Evolutionary conservation across 2,329 filamentous ascomycete species (phyloP).

Genomic region (Ceratocystiopsis brevicomis): DNA sequence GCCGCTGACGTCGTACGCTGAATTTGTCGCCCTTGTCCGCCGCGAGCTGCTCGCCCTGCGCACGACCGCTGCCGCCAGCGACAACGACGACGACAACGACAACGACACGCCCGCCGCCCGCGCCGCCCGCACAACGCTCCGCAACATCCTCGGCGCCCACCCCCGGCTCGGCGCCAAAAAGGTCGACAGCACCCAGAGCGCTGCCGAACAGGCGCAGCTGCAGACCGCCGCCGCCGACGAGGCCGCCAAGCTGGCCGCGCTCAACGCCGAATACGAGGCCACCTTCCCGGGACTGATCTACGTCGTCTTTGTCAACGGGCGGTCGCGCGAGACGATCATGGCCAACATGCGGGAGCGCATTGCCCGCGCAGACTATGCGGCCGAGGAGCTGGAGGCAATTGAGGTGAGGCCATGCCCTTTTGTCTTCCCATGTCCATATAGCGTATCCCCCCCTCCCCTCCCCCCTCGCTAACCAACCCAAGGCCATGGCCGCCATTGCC

Average conservation of each 20-base stretch:
- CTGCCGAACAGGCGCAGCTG: slow-evolving; percentile 65
- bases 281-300: slow-evolving; percentile 68
- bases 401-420: slow-evolving; percentile 33
- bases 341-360: slow-evolving; percentile 64
- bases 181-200: slow-evolving; percentile 63
- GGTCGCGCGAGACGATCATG: slow-evolving; percentile 57
- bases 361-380: slow-evolving; percentile 40
- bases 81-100: too few species aligned
- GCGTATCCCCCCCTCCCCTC: too few species aligned
- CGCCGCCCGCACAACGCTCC: slow-evolving; percentile 30
- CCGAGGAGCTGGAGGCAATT: slow-evolving; percentile 56
- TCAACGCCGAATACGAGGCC: slow-evolving; percentile 69
- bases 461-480: slow-evolving; percentile 8
- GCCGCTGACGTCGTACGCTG: slow-evolving; percentile 46
- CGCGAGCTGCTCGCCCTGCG: slow-evolving; percentile 39
- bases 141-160: slow-evolving; percentile 61
- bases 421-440: background rate
- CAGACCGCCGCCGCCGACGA: slow-evolving; percentile 38
- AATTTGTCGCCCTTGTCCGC: slow-evolving; percentile 49
- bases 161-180: slow-evolving; percentile 67
- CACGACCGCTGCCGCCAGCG: too few species aligned
- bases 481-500: slow-evolving; percentile 90
- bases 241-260: slow-evolving; percentile 30
- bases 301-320: slow-evolving; percentile 81
- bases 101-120: slow-evolving; percentile 21